Evolutionary conservation across 192 early-diverging fungal genomes (phyloP).

Genomic region (Coemansia sp.): DNA sequence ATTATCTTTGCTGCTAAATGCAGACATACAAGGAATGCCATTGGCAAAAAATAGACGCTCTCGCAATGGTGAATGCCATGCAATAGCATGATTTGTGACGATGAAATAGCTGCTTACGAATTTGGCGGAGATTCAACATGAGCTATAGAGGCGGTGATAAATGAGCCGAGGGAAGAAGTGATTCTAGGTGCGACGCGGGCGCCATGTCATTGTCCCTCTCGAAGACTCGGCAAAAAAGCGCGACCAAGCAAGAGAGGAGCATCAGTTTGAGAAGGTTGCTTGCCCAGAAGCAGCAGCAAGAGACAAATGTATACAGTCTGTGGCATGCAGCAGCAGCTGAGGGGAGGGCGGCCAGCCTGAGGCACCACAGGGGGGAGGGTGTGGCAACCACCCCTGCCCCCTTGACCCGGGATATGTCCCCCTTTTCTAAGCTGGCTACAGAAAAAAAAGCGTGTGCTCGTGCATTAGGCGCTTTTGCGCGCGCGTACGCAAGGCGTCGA

Average conservation of each 20-base stretch:
- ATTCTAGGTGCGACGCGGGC: background rate
- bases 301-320: background rate
- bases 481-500: slow-evolving; percentile 30
- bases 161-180: background rate
- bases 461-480: slow-evolving; percentile 21
- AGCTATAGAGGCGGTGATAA: background rate
- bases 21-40: background rate
- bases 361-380: slow-evolving; percentile 26
- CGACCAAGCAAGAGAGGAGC: background rate
- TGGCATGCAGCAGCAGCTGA: background rate
- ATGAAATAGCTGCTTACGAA: background rate
- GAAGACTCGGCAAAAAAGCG: background rate
- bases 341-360: slow-evolving; percentile 12
- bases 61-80: slow-evolving; percentile 7
- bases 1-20: background rate
- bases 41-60: slow-evolving; percentile 3
- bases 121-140: slow-evolving; percentile 7
- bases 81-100: background rate
- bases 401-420: slow-evolving; percentile 30
- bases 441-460: slow-evolving; percentile 9
- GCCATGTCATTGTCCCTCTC: background rate
- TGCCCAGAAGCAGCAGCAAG: background rate
- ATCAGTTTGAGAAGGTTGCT: background rate
- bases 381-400: slow-evolving; percentile 22
- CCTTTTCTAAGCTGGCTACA: slow-evolving; percentile 6